Percentiles rank a stretch among this genome's conserved stretches.
Evolutionary conservation across 768 basidiomycete genomes (phyloP).

Genomic region (Pleurotus pulmonarius): DNA sequence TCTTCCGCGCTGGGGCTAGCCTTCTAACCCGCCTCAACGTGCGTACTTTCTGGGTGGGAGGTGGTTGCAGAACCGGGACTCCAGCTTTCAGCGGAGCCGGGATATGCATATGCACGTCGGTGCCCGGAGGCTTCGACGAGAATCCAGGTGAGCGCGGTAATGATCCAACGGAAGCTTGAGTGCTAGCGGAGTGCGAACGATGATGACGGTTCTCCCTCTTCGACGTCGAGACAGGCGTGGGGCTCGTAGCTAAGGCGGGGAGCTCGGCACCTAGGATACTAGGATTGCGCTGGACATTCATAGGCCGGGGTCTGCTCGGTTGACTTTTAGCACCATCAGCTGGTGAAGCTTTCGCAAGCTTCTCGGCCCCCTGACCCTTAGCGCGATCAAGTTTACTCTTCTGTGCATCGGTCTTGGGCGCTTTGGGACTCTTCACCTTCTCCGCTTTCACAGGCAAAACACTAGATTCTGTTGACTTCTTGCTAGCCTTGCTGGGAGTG

Average conservation of each 20-base stretch:
- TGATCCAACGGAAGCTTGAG: constrained; percentile 13
- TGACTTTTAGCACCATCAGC: not conserved
- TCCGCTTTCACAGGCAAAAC: not conserved
- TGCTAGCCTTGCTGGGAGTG: constrained; percentile 7
- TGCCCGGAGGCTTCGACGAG: too few relatives aligned
- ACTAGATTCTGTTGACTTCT: constrained; percentile 15
- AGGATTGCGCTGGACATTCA: constrained; percentile 57
- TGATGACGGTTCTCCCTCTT: constrained; percentile 5
- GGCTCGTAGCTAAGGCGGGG: constrained; percentile 30
- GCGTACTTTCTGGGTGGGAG: constrained; percentile 27
- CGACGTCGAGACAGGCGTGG: constrained; percentile 6
- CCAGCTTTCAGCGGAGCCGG: constrained; percentile 9
- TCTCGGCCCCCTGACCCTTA: not conserved
- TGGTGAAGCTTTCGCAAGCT: not conserved
- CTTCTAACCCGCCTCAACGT: constrained; percentile 49
- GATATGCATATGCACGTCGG: too few relatives aligned
- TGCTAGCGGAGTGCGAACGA: constrained; percentile 1
- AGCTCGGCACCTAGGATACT: constrained; percentile 68
- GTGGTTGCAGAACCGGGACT: constrained; percentile 5
- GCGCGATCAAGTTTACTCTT: not conserved
- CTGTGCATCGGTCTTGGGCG: not conserved
- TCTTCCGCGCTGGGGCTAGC: constrained; percentile 47
- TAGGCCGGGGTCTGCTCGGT: constrained; percentile 26
- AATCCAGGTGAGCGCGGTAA: constrained; percentile 10
- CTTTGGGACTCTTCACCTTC: not conserved